Conservation (phyloP, 1,284 basidiomycete species). For the Pseudozyma sp. region DNA sequence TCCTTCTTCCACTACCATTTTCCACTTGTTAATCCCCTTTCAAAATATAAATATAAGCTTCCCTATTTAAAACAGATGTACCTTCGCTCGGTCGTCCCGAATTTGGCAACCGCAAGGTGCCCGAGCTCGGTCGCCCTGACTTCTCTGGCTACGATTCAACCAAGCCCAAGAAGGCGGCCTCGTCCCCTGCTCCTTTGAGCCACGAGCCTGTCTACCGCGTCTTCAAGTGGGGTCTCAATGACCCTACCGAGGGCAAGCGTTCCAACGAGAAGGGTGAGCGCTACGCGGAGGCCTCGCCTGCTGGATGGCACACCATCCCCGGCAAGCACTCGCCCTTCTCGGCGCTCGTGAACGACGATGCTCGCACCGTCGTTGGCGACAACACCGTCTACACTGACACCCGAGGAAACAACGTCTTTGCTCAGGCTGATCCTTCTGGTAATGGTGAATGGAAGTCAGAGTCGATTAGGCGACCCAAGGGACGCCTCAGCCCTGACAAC, state of each 20-base stretch:
- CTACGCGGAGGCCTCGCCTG: slow-evolving; percentile 47
- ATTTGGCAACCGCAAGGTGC: slow-evolving; percentile 28
- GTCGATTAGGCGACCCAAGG: slow-evolving; percentile 47
- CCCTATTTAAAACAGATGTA: slow-evolving; percentile 10
- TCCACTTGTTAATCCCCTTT: too few relatives aligned
- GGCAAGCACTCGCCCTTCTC: slow-evolving; percentile 46
- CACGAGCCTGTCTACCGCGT: slow-evolving; percentile 52
- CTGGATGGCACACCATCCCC: slow-evolving; percentile 59
- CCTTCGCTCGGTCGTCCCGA: slow-evolving; percentile 31
- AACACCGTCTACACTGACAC: slow-evolving; percentile 53
- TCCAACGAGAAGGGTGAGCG: slow-evolving; percentile 49
- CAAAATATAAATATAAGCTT: too few relatives aligned
- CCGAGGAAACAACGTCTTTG: slow-evolving; percentile 62
- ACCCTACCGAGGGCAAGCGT: slow-evolving; percentile 58
- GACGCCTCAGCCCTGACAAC: slow-evolving; percentile 38
- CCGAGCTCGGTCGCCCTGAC: slow-evolving; percentile 51
- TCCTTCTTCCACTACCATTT: too few relatives aligned
- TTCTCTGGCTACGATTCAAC: slow-evolving; percentile 33
- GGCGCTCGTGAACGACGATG: slow-evolving; percentile 24
- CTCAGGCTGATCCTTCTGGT: slow-evolving; percentile 50
- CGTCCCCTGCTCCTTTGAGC: slow-evolving; percentile 17
- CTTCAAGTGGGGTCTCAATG: slow-evolving; percentile 61
- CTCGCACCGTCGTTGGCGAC: slow-evolving; percentile 27
- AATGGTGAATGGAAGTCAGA: slow-evolving; percentile 50
- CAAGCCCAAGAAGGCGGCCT: slow-evolving; percentile 18